These are phyloP conservation scores for Aspergillus sparsus DNA, from an alignment of 495 filamentous ascomycete species.

Conservation along the genomic window DNA sequence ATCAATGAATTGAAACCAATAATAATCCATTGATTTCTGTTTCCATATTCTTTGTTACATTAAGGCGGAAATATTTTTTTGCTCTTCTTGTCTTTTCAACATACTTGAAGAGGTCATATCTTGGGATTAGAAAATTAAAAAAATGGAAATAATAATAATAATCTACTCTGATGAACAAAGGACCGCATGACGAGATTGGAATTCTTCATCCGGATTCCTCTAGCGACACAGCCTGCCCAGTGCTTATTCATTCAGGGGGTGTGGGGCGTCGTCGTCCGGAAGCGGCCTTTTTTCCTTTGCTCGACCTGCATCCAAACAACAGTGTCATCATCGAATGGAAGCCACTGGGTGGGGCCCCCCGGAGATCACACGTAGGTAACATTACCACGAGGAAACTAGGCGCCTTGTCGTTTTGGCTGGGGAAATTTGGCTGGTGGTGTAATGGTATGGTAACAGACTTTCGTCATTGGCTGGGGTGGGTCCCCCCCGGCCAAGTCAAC, in stretches of 20 bases:
- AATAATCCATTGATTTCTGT: not conserved
- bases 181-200: not conserved
- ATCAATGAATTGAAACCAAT: not conserved
- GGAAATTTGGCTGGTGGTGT: not conserved
- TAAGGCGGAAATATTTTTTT: not conserved
- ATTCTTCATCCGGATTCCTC: constrained; percentile 15
- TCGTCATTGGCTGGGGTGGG: constrained; percentile 6
- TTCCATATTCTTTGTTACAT: not conserved
- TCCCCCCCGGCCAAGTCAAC: constrained; percentile 7
- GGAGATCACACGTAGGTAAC: constrained; percentile 24
- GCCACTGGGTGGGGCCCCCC: constrained; percentile 14
- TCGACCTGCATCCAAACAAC: constrained; percentile 23
- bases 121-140: no score
- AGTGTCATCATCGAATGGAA: constrained; percentile 6
- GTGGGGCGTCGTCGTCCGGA: constrained; percentile 24
- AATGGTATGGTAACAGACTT: constrained; percentile 20
- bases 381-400: constrained; percentile 28
- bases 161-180: no score
- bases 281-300: constrained; percentile 18
- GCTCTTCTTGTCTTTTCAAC: not conserved
- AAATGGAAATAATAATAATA: no score
- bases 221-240: constrained; percentile 1
- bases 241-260: constrained; percentile 26
- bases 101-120: no score
- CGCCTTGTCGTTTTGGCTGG: constrained; percentile 4